Evolutionary conservation across 768 basidiomycete genomes (phyloP), one percentile per base, ranked within the genome.

Genomic region (Holtermanniella nyarrowii): DNA sequence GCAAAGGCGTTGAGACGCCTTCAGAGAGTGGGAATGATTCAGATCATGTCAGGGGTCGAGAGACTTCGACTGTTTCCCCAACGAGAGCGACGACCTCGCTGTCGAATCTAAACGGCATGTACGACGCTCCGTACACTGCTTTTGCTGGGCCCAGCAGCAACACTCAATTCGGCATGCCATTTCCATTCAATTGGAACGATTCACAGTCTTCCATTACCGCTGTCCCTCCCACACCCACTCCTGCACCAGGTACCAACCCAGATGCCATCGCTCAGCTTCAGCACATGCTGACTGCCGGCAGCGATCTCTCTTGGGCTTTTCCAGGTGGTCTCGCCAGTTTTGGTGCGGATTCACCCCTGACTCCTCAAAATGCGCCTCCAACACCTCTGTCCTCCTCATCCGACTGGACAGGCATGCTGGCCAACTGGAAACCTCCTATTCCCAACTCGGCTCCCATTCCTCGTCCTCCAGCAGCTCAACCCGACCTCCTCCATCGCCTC

Each of bases 401-500:
- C 31, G 31, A 37, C 31, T 37, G 31, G 31, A 37, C 31, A 37
- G 31, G 31, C 31, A 37, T 37, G 10, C 31, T 37, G 7, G 31
- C 31, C 7, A 37, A 37, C 31, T 37, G 31, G 31, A 37, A 37
- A 37, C 31, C 31, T 7, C 31, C 31, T 16, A 16, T 25, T 49
- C 41, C 37, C 57, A 42, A 37, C 48, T 31, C 23, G 13, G 26
- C 47, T 5, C 22, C 52, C 3, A 25, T 40, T 24, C n/a, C 12
- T 23, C 50, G 44, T 20, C 12, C 44, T 24, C 13, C 50, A 22
- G 39, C 50, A 20, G 21, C 50, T 11, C 63, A 68, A 44, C 61
- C 66, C 1, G 69, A 70, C 44, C 57, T 71, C 22, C 59, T 71
- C 11, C 62, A 64, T 5, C 59, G 69, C 3, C 50, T 71, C 16